Base-by-base conservation (phyloP, 164 flowering plant species). In the Aristolochia californica region DNA sequence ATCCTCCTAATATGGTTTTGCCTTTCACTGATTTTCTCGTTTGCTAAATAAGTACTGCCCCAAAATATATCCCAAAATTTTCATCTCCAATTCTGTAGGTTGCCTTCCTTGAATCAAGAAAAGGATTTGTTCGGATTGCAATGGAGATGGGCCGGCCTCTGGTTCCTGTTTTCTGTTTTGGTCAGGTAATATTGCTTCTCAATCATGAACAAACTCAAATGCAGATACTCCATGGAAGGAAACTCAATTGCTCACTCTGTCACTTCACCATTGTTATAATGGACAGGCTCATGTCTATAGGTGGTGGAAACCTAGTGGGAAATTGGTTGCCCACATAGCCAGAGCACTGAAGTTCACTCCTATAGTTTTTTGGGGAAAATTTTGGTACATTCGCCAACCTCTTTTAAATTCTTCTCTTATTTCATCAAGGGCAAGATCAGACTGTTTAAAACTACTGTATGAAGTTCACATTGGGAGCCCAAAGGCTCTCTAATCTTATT, bases 111-210 rank as follows among this genome's bases (percentile, higher is more conserved):
- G 80, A 74, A 63, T 13, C 68, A 22, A 84, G 97, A 76, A 87
- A 67, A 77, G 99, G 99, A 58, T 94, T 94, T 69, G 81, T 94
- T 25, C 90, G 95, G 24, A 63, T 86, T 66, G 97, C 97, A 15
- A 76, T 94, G 67, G 88, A 90, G 79, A 74, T 26, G 67, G 97
- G 96, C 14, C 44, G 58, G 16, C 88, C 97, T 30, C 48, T 94
- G 30, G 95, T 90, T 66, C 99, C 99, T 27, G 96, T 85, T 65
- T 87, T 85, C 68, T 76, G 86, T 76, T 90, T 84, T 66, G 97
- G 96, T 48, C 97, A 89, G 90, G 97, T 93, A 72, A 10, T 9
- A 1, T 18, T 17, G 17, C 15, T 48, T 24, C 10, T 5, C 50
- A 17, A 47, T 5, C 7, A 20, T 47, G 10, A 9, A 5, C 40